Evolutionary conservation across 2,329 filamentous ascomycete species (phyloP).

Genomic region (Colletotrichum tofieldiae): DNA sequence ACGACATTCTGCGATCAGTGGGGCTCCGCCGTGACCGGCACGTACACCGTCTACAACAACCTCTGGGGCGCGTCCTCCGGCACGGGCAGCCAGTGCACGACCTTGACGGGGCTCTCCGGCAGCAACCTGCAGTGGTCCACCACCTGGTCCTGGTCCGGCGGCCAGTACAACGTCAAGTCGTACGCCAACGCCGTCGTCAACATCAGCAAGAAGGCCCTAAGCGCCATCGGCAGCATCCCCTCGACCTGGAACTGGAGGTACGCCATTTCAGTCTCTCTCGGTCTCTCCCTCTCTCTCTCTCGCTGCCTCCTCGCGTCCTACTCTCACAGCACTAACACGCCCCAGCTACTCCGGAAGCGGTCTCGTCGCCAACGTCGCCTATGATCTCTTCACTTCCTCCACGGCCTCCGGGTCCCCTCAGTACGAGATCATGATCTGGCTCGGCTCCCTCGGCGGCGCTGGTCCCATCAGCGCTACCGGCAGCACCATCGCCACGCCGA

Average conservation of each 20-base stretch:
- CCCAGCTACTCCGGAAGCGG: constrained; percentile 53
- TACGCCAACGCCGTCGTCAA: constrained; percentile 57
- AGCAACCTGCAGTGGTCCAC: constrained; percentile 57
- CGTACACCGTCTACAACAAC: constrained; percentile 57
- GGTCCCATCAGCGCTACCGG: constrained; percentile 68
- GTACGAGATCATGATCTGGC: constrained; percentile 79
- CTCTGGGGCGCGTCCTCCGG: constrained; percentile 56
- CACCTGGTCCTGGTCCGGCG: constrained; percentile 58
- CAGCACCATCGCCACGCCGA: constrained; percentile 67
- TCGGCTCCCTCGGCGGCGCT: constrained; percentile 70
- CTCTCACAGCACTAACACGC: neutral
- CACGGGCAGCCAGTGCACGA: constrained; percentile 58
- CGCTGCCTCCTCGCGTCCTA: neutral
- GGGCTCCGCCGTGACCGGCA: constrained; percentile 43
- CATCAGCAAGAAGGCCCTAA: constrained; percentile 50
- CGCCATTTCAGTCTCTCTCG: neutral
- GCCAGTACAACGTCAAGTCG: constrained; percentile 57
- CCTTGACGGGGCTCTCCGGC: constrained; percentile 53
- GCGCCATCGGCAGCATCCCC: constrained; percentile 52
- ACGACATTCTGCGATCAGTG: constrained; percentile 47
- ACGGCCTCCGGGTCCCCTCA: constrained; percentile 60
- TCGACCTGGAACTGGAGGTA: constrained; percentile 53
- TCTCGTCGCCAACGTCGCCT: constrained; percentile 70
- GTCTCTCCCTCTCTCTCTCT: no score
- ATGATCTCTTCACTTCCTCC: constrained; percentile 72